Evolutionary conservation across 2,329 filamentous ascomycete genomes (phyloP), one percentile per base, ranked within the genome.

Genomic region (Zasmidium cellare): DNA sequence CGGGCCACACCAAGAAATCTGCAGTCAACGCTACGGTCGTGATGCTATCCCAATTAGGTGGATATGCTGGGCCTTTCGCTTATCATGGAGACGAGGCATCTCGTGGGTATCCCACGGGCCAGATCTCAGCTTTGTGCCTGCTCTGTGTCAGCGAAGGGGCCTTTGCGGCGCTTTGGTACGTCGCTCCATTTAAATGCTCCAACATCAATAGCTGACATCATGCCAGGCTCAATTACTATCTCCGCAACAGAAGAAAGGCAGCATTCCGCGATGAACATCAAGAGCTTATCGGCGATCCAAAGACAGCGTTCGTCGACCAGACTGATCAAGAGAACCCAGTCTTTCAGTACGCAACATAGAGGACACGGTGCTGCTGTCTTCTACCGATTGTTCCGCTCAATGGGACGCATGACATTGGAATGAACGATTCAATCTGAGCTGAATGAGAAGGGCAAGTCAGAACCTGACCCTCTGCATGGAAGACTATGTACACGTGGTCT

Each of bases 1-100:
- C 28, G 18, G 49, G 49, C 23, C 49, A 51, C 24, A 51, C 49
- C 6, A 51, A 51, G 28, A 51, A 51, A 18, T 25, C 49, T 31
- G 28, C 28, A 5, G 25, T 51, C 49, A 51, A 51, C 49, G 49
- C 23, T 5, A 51, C 28, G 23, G 28, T 51, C 18, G 49, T 51
- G n/a, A 11, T 51, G 18, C 22, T 51, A 9, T 31, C 49, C 9
- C 20, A 38, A 18, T 18, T 51, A 9, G 49, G 49, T 19, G 49
- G 49, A 14, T 51, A 38, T 18, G 24, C 22, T 24, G 49, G 49
- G 11, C 49, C 49, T 9, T 51, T 5, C 7, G 23, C 49, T 19
- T 51, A 51, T 19, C 20, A 51, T 16, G 23, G 18, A 12, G 25
- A 38, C 14, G 49, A 51, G 20, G 49, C 49, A n/a, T 12, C 23